A percentile compares a stretch with the other conserved stretches of the same genome.
Evolutionary conservation across 2,329 filamentous ascomycete genomes (phyloP).

Genomic region (Thelonectria discophora): DNA sequence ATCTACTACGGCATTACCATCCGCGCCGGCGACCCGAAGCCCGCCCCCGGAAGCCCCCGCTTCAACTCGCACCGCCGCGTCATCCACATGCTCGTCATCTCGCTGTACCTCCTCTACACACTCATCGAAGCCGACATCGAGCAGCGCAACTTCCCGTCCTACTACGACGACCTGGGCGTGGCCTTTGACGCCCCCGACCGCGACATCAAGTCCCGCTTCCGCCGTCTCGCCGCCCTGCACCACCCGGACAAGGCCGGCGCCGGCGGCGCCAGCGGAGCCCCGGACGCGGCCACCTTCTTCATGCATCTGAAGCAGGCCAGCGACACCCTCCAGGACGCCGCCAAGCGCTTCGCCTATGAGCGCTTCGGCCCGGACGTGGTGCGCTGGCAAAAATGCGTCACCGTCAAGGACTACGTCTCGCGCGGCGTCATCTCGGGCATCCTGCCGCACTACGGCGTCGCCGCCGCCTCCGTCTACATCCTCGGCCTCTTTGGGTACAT

Average conservation of each 20-base stretch:
- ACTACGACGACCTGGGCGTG: conserved; percentile 81
- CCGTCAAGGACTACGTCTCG: conserved; percentile 76
- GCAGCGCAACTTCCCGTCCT: conserved; percentile 75
- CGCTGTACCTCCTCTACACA: conserved; percentile 87
- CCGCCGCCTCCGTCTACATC: conserved; percentile 66
- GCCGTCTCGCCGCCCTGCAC: conserved; percentile 73
- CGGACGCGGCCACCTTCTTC: conserved; percentile 63
- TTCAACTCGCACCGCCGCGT: conserved; percentile 78
- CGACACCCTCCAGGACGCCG: conserved; percentile 82
- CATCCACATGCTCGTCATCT: conserved; percentile 85
- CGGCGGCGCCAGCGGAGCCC: conserved; percentile 39
- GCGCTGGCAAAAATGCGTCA: conserved; percentile 71
- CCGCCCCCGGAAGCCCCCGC: conserved; percentile 72
- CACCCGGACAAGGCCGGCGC: conserved; percentile 85
- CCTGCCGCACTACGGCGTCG: conserved; percentile 68
- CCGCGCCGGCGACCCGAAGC: conserved; percentile 86
- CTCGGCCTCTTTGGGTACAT: conserved; percentile 73
- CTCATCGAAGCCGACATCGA: conserved; percentile 91
- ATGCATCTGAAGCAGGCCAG: conserved; percentile 84
- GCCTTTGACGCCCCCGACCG: conserved; percentile 74
- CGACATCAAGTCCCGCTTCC: conserved; percentile 84
- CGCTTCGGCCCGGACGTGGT: conserved; percentile 81
- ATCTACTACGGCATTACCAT: conserved; percentile 90
- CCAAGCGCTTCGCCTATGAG: conserved; percentile 86
- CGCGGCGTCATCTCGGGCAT: conserved; percentile 68